A percentile compares a stretch with the other conserved stretches of the same genome.
Conservation (phyloP, 2,329 filamentous ascomycete genomes). For the Beauveria sp. region DNA sequence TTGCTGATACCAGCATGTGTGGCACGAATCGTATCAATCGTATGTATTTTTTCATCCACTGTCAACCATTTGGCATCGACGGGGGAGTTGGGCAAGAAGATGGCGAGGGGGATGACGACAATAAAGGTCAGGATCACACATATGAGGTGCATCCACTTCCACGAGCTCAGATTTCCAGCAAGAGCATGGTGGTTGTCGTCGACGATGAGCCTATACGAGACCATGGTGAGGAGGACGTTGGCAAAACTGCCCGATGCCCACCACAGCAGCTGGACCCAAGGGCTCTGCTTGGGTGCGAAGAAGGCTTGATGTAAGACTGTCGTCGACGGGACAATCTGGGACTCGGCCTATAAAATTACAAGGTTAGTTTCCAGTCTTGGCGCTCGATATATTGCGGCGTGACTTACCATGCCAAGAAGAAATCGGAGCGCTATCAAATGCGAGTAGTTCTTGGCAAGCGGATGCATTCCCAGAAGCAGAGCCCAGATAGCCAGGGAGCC, state of each 20-base stretch:
- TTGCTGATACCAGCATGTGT: conserved; percentile 18
- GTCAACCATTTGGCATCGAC: conserved; percentile 17
- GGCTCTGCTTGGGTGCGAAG: conserved; percentile 21
- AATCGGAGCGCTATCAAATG: conserved; percentile 18
- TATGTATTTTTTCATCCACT: conserved; percentile 16
- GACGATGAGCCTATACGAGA: conserved; percentile 20
- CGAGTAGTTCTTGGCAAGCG: conserved; percentile 16
- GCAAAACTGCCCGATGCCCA: conserved; percentile 22
- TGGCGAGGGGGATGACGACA: conserved; percentile 23
- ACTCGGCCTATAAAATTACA: conserved; percentile 16
- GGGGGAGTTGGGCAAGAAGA: conserved; percentile 17
- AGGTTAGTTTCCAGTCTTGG: neutral
- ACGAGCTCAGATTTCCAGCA: conserved; percentile 15
- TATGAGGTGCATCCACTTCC: conserved; percentile 49
- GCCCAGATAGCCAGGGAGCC: conserved; percentile 18
- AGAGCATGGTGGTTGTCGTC: conserved; percentile 14
- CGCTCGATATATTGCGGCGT: neutral
- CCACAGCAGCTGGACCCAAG: conserved; percentile 22
- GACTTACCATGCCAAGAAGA: conserved; percentile 17
- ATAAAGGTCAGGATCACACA: conserved; percentile 47
- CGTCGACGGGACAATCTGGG: conserved; percentile 21
- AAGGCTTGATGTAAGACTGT: conserved; percentile 22
- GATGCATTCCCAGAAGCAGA: conserved; percentile 17
- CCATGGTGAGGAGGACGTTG: conserved; percentile 22
- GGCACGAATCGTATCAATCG: conserved; percentile 16